phyloP scores from a whole-genome alignment of 2,329 filamentous ascomycete genomes.

The Hyphodiscus sp. region DNA sequence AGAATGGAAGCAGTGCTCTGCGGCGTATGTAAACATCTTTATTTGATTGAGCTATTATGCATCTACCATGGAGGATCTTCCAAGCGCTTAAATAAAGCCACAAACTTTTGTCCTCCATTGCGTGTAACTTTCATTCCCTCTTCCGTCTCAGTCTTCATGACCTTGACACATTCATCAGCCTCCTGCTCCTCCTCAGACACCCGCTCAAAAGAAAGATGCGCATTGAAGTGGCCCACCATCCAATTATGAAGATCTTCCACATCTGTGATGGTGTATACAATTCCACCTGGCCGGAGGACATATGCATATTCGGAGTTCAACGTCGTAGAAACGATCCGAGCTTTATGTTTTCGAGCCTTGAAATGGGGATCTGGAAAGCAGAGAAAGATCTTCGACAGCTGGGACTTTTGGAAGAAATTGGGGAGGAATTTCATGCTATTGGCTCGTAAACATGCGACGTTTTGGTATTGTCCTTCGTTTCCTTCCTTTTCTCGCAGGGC shows the following conservation, averaged over 20 bases:
- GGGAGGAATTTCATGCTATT: constrained; percentile 99
- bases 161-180: constrained; percentile 61
- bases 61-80: constrained; percentile 52
- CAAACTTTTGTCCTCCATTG: constrained; percentile 85
- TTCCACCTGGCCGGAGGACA: constrained; percentile 72
- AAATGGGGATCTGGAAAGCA: constrained; percentile 99
- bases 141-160: constrained; percentile 82
- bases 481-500: constrained; percentile 66
- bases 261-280: constrained; percentile 95
- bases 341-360: constrained; percentile 95
- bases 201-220: constrained; percentile 72
- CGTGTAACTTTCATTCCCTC: constrained; percentile 95
- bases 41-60: constrained; percentile 1
- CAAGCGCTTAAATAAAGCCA: constrained; percentile 77
- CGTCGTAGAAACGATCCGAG: constrained; percentile 82
- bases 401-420: constrained; percentile 81
- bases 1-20: too few species aligned
- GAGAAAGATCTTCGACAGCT: constrained; percentile 88
- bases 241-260: constrained; percentile 89
- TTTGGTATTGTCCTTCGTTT: constrained; percentile 60
- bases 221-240: constrained; percentile 84
- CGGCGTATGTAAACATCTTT: neutral
- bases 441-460: constrained; percentile 79
- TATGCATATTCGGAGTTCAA: constrained; percentile 93
- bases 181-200: constrained; percentile 62